phyloP scores from a whole-genome alignment of 2,329 filamentous ascomycete species.

The Trichoderma sp. region DNA sequence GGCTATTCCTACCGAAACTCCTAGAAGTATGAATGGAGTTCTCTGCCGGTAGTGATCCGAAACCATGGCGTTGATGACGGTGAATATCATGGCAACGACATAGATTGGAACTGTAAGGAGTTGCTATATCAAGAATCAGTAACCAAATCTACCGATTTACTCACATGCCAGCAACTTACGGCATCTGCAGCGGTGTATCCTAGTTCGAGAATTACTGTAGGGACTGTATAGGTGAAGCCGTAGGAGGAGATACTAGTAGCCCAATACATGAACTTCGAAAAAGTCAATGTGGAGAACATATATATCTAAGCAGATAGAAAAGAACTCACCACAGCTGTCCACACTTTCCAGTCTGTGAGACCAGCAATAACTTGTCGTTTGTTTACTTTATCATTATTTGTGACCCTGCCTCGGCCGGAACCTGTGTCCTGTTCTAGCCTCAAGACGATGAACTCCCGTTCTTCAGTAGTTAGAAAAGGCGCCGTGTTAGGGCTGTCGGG shows the following conservation, averaged over 20 bases:
- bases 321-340: not conserved
- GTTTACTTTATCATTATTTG: not conserved
- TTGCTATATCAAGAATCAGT: not conserved
- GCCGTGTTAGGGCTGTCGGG: constrained; percentile 67
- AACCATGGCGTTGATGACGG: not conserved
- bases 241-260: not conserved
- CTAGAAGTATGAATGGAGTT: not conserved
- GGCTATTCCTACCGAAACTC: not conserved
- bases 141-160: not conserved
- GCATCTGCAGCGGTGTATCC: not conserved
- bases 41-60: not conserved
- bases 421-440: not conserved
- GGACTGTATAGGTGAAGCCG: not conserved
- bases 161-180: not conserved
- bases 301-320: not conserved
- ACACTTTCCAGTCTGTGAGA: not conserved
- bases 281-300: not conserved
- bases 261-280: not conserved
- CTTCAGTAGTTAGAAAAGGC: not conserved
- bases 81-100: constrained; percentile 2
- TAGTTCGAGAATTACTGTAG: not conserved
- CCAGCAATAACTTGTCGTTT: not conserved
- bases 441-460: not conserved
- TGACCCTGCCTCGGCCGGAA: not conserved
- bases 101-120: constrained; percentile 10